Percentiles rank a stretch among this genome's conserved stretches.
Evolutionary conservation across 805 yeast genomes (phyloP).

Genomic region (Candida orba): DNA sequence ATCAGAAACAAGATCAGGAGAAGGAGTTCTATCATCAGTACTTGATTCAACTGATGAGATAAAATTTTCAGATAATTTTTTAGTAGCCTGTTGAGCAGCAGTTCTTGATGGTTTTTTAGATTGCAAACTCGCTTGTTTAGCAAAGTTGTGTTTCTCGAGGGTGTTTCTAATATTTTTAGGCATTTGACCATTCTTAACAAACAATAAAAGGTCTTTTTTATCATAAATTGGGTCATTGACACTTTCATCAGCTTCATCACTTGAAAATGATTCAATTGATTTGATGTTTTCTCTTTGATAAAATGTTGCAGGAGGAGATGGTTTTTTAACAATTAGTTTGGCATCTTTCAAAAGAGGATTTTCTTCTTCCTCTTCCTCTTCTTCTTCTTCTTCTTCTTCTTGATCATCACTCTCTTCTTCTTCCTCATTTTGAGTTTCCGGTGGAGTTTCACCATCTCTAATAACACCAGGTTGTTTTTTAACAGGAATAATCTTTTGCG

Average conservation of each 20-base stretch:
- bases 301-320: slow-evolving; percentile 1
- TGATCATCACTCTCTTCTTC: background rate
- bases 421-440: background rate
- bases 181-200: slow-evolving; percentile 12
- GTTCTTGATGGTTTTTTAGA: slow-evolving; percentile 3
- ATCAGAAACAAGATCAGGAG: background rate
- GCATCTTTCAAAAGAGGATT: too few species aligned
- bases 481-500: slow-evolving; percentile 17
- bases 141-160: slow-evolving; percentile 1
- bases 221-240: slow-evolving; percentile 14
- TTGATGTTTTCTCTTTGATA: slow-evolving; percentile 6
- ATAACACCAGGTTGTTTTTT: slow-evolving; percentile 7
- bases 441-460: background rate
- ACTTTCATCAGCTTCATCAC: slow-evolving; percentile 20
- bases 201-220: slow-evolving; percentile 15
- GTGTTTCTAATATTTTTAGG: slow-evolving; percentile 10
- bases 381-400: slow-evolving; percentile 1
- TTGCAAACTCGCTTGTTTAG: background rate
- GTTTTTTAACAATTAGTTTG: background rate
- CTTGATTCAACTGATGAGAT: background rate
- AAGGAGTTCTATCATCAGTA: background rate
- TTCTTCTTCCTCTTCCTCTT: background rate
- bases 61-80: slow-evolving; percentile 1
- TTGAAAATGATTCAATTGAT: slow-evolving; percentile 12
- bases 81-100: slow-evolving; percentile 9